Base-by-base conservation (phyloP, 768 basidiomycete genomes). In the Fistulinella prunicolor region DNA sequence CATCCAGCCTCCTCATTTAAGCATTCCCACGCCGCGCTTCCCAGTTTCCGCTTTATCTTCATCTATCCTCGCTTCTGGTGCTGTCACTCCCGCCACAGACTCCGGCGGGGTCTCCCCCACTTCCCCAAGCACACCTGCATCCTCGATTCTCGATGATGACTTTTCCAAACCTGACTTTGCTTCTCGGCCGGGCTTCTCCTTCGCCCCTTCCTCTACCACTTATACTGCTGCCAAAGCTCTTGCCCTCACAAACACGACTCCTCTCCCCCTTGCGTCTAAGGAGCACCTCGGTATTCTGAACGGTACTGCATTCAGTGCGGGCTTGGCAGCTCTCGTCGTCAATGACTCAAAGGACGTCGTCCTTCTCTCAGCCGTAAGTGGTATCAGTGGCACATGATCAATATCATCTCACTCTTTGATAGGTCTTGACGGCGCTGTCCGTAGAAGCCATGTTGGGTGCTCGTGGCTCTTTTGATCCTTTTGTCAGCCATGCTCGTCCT, bases 271-370 rank as follows among this genome's bases (percentile, higher is more conserved):
- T 16, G 78, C 74, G 3, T 83, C 82, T 14, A 90, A 90, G 65
- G 88, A 90, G 45, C 87, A 88, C 54, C 76, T 89, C 13, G 89
- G 88, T 12, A 80, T 90, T 43, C 68, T 89, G 35, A 94, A 94
- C 61, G 92, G 91, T 42, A 91, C 90, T 1, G 87, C 89, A 0
- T 91, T 91, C 67, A 87, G 85, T 28, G 82, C 90, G 0, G 82
- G 87, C 7, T 79, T 89, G n/a, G 86, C 81, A 4, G 74, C 84
- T 7, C 74, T 94, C 14, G 87, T 85, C 9, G 68, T 90, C 44
- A 78, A 82, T 55, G 86, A 89, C 40, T 82, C 87, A 16, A 78
- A 82, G 29, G 83, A 85, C 49, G 70, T 87, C 29, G 78, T 78
- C 9, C 66, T 88, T 20, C 73, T 87, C 17, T 74, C 85, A 12